These are phyloP conservation scores for Uronychia setigera DNA, from an alignment of 73 alveolate genomes.

Conservation along the genomic window DNA sequence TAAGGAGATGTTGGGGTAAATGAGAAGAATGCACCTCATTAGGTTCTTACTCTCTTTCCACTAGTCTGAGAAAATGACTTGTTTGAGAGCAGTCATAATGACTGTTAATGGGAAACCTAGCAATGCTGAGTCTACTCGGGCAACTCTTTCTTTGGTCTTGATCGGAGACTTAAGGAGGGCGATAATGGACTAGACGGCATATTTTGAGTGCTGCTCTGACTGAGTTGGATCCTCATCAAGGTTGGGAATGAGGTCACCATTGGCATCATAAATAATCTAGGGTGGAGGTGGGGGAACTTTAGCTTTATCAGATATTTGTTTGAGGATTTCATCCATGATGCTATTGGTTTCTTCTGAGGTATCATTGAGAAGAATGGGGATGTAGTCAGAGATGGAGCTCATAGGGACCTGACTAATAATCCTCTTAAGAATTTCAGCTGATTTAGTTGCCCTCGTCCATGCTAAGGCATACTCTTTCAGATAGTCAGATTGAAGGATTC, in stretches of 20 bases:
- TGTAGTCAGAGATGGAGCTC: not conserved
- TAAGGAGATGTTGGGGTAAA: not conserved
- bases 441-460: not conserved
- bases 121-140: not conserved
- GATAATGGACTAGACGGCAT: not conserved
- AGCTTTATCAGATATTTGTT: not conserved
- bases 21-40: not conserved
- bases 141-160: not conserved
- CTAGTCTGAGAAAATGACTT: not conserved
- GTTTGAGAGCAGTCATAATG: not conserved
- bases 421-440: not conserved
- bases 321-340: not conserved
- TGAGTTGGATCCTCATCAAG: not conserved
- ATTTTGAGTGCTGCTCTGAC: not conserved
- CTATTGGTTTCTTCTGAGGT: not conserved
- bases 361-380: not conserved
- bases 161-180: not conserved
- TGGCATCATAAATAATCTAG: not conserved
- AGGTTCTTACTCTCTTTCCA: not conserved
- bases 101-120: not conserved
- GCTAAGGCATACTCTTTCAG: not conserved
- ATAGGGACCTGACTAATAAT: not conserved
- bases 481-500: not conserved
- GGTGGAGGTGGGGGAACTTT: not conserved
- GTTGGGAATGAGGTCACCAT: not conserved